Conservation (phyloP, 2,329 filamentous ascomycete genomes). For the Fusarium drepaniforme region DNA sequence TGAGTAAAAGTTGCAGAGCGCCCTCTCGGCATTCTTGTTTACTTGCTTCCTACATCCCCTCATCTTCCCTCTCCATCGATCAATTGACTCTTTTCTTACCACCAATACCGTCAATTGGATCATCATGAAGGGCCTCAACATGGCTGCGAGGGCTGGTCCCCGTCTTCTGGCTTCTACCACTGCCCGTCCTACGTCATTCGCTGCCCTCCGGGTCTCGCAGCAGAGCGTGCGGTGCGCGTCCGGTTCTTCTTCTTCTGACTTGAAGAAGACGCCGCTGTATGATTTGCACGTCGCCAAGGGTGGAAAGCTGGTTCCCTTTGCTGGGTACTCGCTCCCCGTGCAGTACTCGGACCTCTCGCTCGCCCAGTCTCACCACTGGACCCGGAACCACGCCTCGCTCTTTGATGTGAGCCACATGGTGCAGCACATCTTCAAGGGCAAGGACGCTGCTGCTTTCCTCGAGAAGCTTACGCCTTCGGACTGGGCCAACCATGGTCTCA, state of each 20-base stretch:
- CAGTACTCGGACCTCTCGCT: constrained; percentile 85
- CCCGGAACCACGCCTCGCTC: constrained; percentile 85
- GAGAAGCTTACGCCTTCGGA: constrained; percentile 86
- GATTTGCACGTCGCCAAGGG: constrained; percentile 82
- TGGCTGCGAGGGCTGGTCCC: constrained; percentile 47
- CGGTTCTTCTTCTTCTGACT: constrained; percentile 45
- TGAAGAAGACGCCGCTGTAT: constrained; percentile 79
- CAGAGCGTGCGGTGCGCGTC: constrained; percentile 47
- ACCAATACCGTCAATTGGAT: constrained; percentile 37
- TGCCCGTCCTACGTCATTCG: constrained; percentile 37
- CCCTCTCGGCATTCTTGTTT: constrained; percentile 18
- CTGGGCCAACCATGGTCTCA: constrained; percentile 70
- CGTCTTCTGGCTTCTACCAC: constrained; percentile 39
- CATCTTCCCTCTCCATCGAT: constrained; percentile 13
- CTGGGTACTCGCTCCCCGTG: constrained; percentile 92
- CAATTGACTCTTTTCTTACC: constrained; percentile 32
- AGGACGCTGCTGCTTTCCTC: constrained; percentile 84
- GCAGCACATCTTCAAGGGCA: constrained; percentile 86
- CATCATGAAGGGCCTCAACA: constrained; percentile 49
- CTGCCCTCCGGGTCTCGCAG: constrained; percentile 29
- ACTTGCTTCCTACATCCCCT: constrained; percentile 17
- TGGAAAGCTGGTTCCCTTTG: constrained; percentile 97
- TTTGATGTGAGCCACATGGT: constrained; percentile 99
- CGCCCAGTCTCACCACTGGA: constrained; percentile 89
- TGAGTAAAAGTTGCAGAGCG: constrained; percentile 21